Evolutionary conservation across 2,329 filamentous ascomycete species (phyloP).

Genomic region (Colletotrichum eremochloae): DNA sequence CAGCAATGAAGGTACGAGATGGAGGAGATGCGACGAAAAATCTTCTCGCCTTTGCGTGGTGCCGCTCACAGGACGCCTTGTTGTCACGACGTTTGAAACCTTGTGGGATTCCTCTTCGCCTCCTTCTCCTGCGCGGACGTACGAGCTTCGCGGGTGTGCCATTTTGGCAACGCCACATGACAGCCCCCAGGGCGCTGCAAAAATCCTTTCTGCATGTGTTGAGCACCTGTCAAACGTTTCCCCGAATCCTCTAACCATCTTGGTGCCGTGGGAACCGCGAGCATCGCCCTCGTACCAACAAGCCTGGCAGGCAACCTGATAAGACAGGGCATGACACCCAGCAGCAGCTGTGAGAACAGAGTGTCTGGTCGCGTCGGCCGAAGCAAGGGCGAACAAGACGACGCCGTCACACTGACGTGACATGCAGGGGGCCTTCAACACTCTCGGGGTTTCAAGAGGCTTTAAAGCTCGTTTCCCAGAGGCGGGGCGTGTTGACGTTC

Average conservation of each 20-base stretch:
- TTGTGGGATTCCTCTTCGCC: constrained; percentile 10
- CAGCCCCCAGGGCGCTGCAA: too few relatives aligned
- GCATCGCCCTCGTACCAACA: too few relatives aligned
- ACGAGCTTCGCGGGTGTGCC: background rate
- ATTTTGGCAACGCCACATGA: background rate
- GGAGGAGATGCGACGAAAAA: constrained; percentile 26
- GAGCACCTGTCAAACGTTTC: too few relatives aligned
- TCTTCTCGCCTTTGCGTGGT: constrained; percentile 14
- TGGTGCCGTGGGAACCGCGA: background rate
- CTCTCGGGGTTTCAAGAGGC: constrained; percentile 33
- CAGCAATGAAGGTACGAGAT: constrained; percentile 21
- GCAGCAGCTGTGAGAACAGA: background rate
- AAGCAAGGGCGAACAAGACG: constrained; percentile 2
- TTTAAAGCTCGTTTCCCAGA: constrained; percentile 19
- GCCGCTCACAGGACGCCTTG: constrained; percentile 32
- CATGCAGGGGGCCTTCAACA: constrained; percentile 15
- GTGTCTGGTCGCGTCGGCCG: background rate
- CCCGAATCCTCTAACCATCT: background rate
- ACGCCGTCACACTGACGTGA: constrained; percentile 17
- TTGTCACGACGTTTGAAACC: constrained; percentile 26
- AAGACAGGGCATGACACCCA: too few relatives aligned
- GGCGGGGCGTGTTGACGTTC: background rate
- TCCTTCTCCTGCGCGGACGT: background rate
- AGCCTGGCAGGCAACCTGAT: too few relatives aligned
- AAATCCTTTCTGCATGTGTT: background rate